These are phyloP conservation scores for Rosellinia necatrix DNA, from an alignment of 2,329 filamentous ascomycete genomes.

Conservation along the genomic window DNA sequence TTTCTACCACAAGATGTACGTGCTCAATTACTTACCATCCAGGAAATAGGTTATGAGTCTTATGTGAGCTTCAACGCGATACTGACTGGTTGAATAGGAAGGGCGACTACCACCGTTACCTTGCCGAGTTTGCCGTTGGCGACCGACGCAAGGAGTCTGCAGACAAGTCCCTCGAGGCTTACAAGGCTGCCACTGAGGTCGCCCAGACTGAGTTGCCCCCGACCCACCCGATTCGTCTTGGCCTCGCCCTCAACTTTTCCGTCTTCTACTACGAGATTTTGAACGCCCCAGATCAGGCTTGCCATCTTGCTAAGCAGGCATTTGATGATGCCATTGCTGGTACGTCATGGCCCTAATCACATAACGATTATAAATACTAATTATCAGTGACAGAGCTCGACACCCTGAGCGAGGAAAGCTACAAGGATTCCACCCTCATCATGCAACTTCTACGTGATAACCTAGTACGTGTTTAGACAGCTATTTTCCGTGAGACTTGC, in stretches of 20 bases:
- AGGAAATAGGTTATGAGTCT: not conserved
- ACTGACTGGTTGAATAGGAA: constrained; percentile 67
- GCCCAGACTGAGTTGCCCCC: constrained; percentile 87
- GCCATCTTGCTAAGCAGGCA: constrained; percentile 94
- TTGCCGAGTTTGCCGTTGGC: constrained; percentile 93
- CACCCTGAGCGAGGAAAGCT: constrained; percentile 96
- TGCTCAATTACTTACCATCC: constrained; percentile 24
- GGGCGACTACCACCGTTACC: constrained; percentile 99
- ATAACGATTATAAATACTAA: constrained; percentile 30
- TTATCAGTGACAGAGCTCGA: constrained; percentile 72
- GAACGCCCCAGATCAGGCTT: constrained; percentile 97
- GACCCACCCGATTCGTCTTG: constrained; percentile 91
- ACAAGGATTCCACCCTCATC: constrained; percentile 98
- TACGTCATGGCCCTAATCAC: constrained; percentile 37
- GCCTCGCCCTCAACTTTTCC: constrained; percentile 93
- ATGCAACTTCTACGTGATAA: constrained; percentile 99
- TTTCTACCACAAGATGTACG: constrained; percentile 99
- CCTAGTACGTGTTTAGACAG: constrained; percentile 63
- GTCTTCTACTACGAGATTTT: constrained; percentile 99
- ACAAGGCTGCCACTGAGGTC: constrained; percentile 92
- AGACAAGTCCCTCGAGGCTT: constrained; percentile 93
- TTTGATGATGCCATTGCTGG: constrained; percentile 94
- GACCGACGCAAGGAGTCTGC: constrained; percentile 95
- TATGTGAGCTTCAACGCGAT: constrained; percentile 1
- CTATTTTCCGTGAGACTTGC: not conserved